Evolutionary conservation across 306 rosid species (phyloP).

Genomic region (cucumber (Cucumis sativus)): Cucumber_9930_V3 NC_026657.2:37872501-37873000

Average conservation of each 20-base stretch:
- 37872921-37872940: slow-evolving; percentile 80
- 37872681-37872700: slow-evolving; percentile 89
- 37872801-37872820: slow-evolving; percentile 73
- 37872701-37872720: slow-evolving; percentile 67
- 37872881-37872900: slow-evolving; percentile 96
- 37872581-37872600: slow-evolving; percentile 65
- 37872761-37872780: slow-evolving; percentile 83
- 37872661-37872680: slow-evolving; percentile 29
- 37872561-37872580: slow-evolving; percentile 32
- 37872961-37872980: slow-evolving; percentile 47
- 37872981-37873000: slow-evolving; percentile 85
- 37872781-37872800: slow-evolving; percentile 75
- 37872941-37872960: slow-evolving; percentile 95
- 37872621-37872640: slow-evolving; percentile 42
- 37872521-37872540: slow-evolving; percentile 65
- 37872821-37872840: slow-evolving; percentile 84
- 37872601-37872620: slow-evolving; percentile 78
- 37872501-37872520: slow-evolving; percentile 48
- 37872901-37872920: slow-evolving; percentile 80
- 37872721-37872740: slow-evolving; percentile 88
- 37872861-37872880: slow-evolving; percentile 77
- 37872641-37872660: slow-evolving; percentile 35
- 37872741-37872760: slow-evolving; percentile 76
- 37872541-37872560: slow-evolving; percentile 56
- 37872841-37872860: slow-evolving; percentile 82